Base-by-base conservation (phyloP, 228 moss, liverwort and hornwort genomes). In the Sphagnum magellanicum region DNA sequence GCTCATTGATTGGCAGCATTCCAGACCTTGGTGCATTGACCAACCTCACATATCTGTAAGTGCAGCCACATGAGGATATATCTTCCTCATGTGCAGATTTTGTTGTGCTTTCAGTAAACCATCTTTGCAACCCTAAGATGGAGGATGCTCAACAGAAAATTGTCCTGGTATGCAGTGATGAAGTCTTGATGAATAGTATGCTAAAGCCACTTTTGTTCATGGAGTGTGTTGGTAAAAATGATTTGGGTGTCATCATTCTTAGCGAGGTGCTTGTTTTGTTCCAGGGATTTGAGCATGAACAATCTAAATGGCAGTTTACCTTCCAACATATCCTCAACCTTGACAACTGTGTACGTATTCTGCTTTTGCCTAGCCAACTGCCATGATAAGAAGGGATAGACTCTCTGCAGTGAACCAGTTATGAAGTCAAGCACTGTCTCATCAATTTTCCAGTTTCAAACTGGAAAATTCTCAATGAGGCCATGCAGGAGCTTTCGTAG, bases 201-300 rank as follows among this genome's bases (percentile, higher is more conserved):
- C 15, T 62, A 8, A 14, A n/a, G n/a, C 58, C 5, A 32, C 58
- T 58, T 46, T 48, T 53, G 53, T 17, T 59, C 68, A 62, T 15
- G 65, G 74, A 50, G 16, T 79, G 78, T 81, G 52, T 75, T 72
- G 65, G 47, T 48, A 10, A 15, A 60, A 74, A 10, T 4, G 7
- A 5, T 49, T 5, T 32, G 32, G 32, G 32, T 32, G 13, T 9
- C 6, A 6, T 67, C 48, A 7, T 52, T 4, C 32, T 59, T 14
- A 13, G 46, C 9, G 4, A 50, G 50, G 67, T 32, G 32, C 32
- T 32, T 32, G 32, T 32, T 32, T 32, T 32, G 32, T 32, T 32
- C 1, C 88, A 90, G 93, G 71, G 93, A 93, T 70, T 85, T 93
- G 87, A 84, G 90, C 76, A 57, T 73, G 72, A 93, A 93, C 61